phyloP scores from a whole-genome alignment of 495 filamentous ascomycete species.

The Bombardia bombarda region DNA sequence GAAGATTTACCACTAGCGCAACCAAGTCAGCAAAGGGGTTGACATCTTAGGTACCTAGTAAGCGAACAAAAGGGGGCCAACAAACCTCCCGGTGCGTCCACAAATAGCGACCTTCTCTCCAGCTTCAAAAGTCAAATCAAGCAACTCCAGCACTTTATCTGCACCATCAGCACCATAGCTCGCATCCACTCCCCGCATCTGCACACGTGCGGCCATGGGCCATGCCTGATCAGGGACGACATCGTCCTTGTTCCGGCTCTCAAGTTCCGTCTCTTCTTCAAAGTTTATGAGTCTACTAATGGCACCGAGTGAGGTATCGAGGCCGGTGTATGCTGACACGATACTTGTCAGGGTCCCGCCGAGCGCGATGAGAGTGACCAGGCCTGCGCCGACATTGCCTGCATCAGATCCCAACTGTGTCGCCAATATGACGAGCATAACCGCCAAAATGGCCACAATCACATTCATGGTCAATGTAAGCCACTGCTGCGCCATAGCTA shows the following conservation, averaged over 20 bases:
- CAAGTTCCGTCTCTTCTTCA: not conserved
- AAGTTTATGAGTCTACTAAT: constrained; percentile 34
- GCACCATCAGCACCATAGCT: no score
- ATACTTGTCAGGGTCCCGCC: not conserved
- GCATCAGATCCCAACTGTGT: not conserved
- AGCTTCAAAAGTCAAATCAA: not conserved
- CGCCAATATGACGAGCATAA: constrained; percentile 16
- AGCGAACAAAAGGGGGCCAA: not conserved
- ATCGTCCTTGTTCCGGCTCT: not conserved
- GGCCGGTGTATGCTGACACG: constrained; percentile 22
- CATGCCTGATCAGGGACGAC: not conserved
- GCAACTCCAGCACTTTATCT: no score
- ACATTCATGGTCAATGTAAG: constrained; percentile 35
- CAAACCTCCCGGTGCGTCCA: constrained; percentile 1
- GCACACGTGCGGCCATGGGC: not conserved
- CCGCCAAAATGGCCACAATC: constrained; percentile 28
- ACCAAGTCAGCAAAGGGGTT: not conserved
- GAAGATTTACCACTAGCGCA: constrained; percentile 69
- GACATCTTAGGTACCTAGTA: not conserved
- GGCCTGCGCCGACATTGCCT: constrained; percentile 21
- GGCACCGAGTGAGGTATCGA: constrained; percentile 42
- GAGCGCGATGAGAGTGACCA: constrained; percentile 6
- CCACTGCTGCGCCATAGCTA: constrained; percentile 40
- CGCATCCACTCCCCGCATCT: constrained; percentile 2
- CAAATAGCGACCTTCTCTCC: constrained; percentile 4